Conservation (phyloP, 2,329 filamentous ascomycete species). For the Penicillium sp. region DNA sequence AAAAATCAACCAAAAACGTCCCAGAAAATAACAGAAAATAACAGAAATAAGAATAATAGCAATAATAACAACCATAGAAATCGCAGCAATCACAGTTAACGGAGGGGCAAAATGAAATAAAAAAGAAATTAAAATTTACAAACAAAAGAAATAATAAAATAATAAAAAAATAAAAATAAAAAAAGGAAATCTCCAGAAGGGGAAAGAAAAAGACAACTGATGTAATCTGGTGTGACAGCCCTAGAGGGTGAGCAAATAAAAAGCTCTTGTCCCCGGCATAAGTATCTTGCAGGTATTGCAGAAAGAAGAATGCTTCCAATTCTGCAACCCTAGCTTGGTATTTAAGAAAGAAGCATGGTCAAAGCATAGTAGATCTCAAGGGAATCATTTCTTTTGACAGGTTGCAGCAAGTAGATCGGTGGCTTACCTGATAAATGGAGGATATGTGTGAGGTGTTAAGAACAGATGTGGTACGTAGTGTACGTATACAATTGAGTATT, state of each 20-base stretch:
- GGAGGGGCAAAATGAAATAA: constrained; percentile 4
- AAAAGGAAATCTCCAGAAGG: constrained; percentile 6
- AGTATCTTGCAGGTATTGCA: constrained; percentile 24
- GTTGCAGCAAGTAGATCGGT: constrained; percentile 4
- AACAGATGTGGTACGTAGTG: background rate
- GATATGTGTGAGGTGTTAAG: background rate
- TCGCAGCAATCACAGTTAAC: background rate
- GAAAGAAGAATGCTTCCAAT: constrained; percentile 16
- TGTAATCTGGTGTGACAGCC: constrained; percentile 24
- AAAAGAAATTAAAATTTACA: constrained; percentile 3
- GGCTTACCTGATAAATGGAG: constrained; percentile 14
- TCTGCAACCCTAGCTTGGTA: constrained; percentile 19
- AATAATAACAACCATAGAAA: constrained; percentile 11
- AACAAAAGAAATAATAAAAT: background rate
- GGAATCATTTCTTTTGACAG: constrained; percentile 5
- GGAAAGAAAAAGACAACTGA: constrained; percentile 23
- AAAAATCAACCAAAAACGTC: background rate
- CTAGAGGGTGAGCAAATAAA: constrained; percentile 8
- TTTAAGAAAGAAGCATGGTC: background rate
- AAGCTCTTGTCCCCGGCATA: constrained; percentile 1
- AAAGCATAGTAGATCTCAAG: background rate
- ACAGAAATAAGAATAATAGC: background rate
- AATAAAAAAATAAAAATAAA: background rate
- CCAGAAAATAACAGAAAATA: background rate
- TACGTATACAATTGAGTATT: background rate